Conservation (phyloP, 352 stramenopile species). For the Pythium phragmiticola region DNA sequence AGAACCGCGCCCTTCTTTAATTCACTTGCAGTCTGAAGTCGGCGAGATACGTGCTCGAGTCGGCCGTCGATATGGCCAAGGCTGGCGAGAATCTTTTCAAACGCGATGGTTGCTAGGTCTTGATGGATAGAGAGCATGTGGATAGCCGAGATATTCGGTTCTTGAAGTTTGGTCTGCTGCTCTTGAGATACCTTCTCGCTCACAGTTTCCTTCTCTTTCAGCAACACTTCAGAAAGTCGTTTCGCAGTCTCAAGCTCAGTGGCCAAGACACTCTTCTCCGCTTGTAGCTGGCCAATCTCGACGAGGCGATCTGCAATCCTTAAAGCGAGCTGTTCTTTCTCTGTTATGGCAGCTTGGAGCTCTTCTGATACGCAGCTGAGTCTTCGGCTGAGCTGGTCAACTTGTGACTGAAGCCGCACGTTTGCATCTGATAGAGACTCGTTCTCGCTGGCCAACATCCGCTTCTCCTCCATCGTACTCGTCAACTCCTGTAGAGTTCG, state of each 20-base stretch:
- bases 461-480: not conserved
- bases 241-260: not conserved
- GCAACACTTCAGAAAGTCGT: too few relatives aligned
- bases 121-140: too few relatives aligned
- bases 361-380: not conserved
- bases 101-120: too few relatives aligned
- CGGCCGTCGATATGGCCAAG: too few relatives aligned
- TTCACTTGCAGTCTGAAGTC: too few relatives aligned
- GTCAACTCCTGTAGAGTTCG: conserved; percentile 23
- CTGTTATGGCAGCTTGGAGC: not conserved
- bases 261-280: not conserved
- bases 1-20: too few relatives aligned
- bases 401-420: not conserved
- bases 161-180: too few relatives aligned
- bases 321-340: not conserved
- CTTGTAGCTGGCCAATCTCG: not conserved
- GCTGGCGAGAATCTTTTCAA: too few relatives aligned
- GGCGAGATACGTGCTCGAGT: too few relatives aligned
- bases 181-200: too few relatives aligned
- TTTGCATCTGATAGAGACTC: not conserved
- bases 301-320: not conserved
- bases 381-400: not conserved
- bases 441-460: not conserved
- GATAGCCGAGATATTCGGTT: too few relatives aligned
- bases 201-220: too few relatives aligned